Percentiles rank a stretch among this genome's conserved stretches.
phyloP scores from a whole-genome alignment of 2,329 filamentous ascomycete genomes.

The Colletotrichum sp. region DNA sequence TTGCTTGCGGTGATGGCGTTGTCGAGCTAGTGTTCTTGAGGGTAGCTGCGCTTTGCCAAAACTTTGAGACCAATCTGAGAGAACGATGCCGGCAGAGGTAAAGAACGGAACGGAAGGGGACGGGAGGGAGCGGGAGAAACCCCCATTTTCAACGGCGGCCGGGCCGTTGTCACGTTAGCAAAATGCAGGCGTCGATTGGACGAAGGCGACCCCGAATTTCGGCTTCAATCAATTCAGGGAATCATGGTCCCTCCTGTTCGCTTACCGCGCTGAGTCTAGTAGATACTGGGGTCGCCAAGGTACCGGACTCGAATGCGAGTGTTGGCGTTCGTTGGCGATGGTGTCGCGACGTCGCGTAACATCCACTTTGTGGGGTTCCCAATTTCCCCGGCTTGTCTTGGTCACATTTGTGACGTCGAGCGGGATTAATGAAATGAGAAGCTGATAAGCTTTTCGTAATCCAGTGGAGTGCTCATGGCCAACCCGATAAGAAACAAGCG shows the following conservation, averaged over 20 bases:
- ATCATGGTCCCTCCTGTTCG: slow-evolving; percentile 4
- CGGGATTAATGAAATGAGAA: slow-evolving; percentile 10
- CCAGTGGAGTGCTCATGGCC: neutral
- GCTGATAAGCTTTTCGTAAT: neutral
- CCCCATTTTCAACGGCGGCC: neutral
- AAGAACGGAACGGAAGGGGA: slow-evolving; percentile 5
- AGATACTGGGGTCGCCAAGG: neutral
- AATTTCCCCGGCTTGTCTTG: slow-evolving; percentile 4
- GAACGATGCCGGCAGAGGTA: neutral
- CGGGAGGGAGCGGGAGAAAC: neutral
- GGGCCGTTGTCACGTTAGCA: slow-evolving; percentile 10
- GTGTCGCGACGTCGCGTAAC: slow-evolving; percentile 14
- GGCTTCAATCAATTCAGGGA: neutral
- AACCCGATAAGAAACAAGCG: neutral
- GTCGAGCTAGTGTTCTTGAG: neutral
- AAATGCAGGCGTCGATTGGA: neutral
- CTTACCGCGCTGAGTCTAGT: slow-evolving; percentile 1
- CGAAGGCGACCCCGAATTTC: neutral
- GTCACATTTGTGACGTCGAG: slow-evolving; percentile 6
- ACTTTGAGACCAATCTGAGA: neutral
- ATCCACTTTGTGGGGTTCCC: slow-evolving; percentile 16
- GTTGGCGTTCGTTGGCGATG: slow-evolving; percentile 2
- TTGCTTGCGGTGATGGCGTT: neutral
- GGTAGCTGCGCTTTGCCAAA: neutral
- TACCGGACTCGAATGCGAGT: neutral